Evolutionary conservation across 129 eudicot genomes (phyloP), one percentile per base, ranked within the genome.

Genomic region (Flaveria linearis): DNA sequence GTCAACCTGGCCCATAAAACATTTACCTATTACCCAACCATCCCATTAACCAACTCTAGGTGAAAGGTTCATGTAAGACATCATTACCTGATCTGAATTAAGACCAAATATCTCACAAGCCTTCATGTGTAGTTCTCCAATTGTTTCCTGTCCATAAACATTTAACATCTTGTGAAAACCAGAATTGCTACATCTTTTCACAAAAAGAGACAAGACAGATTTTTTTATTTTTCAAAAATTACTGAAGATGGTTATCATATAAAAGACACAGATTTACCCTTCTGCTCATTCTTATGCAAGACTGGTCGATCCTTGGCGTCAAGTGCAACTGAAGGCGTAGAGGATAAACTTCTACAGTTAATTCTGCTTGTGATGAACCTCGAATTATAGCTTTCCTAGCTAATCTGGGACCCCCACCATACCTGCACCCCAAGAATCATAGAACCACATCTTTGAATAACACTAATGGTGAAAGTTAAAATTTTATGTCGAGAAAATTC

Each of bases 401-500:
- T 92, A 93, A 80, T 67, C 88, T 78, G 46, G 98, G 98, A 58
- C 98, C 98, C 63, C 98, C 98, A 69, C 97, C 98, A 82, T 93
- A 93, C 98, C 98, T 93, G 84, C 75, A 68, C 51, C 28, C 58
- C 82, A 76, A 56, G 42, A 75, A 79, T 69, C 64, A 78, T 12
- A 12, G 41, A 61, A 23, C 41, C 41, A 26, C 6, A 26, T 13
- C 68, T 61, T 61, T 61, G 42, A 61, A 61, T 26, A 26, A 61
- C 65, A 58, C 42, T 61, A 61, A 61, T 26, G 43, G 18, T n/a
- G 9, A 14, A 26, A 26, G 18, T 28, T 61, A 61, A 61, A 61
- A 61, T 61, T 26, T 23, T 26, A 4, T 14, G 68, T 61, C 13
- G 18, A 61, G 68, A 43, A 26, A 61, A 26, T 28, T 26, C 17